Base-by-base conservation (phyloP, 1,284 basidiomycete genomes). In the Coriolopsis trogii region DNA sequence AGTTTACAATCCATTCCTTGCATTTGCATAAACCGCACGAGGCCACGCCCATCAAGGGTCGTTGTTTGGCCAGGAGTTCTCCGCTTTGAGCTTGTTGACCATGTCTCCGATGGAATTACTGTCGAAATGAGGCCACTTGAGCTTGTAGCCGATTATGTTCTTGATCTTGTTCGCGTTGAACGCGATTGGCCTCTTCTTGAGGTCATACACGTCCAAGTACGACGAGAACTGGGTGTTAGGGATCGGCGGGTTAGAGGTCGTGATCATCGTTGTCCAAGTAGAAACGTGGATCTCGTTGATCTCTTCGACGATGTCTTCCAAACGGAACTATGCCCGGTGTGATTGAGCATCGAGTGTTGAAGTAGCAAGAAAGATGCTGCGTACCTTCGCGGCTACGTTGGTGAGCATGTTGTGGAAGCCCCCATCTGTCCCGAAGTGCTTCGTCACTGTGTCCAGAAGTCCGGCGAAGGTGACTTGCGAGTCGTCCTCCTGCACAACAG, bases 251-350 rank as follows among this genome's bases (percentile, higher is more conserved):
- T 83, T 77, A 15, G 91, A 89, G 42, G 74, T 80, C 16, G 75
- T 74, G 53, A 93, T 77, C 89, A 96, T 93, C 60, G 89, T 79
- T 1, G 84, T 88, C 93, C 93, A 96, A 5, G 83, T 85, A 55
- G 83, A 78, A 37, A 94, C 87, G 65, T 95, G 93, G 60, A 85
- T 83, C 66, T 94, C 92, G 65, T 95, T 95, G 64, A 93, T 91
- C 45, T 94, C 91, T 63, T 94, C 91, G 2, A 93, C 81, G 51
- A 83, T 73, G 58, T 91, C 88, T 36, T 87, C 81, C 37, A 86
- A 79, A 62, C 73, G 77, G 66, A 82, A 71, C 79, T 81, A 41
- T 9, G 28, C 25, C 12, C 28, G 21, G 40, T 9, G 29, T 41
- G 16, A 34, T 28, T 25, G n/a, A 41, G 25, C 13, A 40, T 34